A percentile compares a stretch with the other conserved stretches of the same genome.
Conservation (phyloP, 768 basidiomycete species). For the Mycena indigotica region DNA sequence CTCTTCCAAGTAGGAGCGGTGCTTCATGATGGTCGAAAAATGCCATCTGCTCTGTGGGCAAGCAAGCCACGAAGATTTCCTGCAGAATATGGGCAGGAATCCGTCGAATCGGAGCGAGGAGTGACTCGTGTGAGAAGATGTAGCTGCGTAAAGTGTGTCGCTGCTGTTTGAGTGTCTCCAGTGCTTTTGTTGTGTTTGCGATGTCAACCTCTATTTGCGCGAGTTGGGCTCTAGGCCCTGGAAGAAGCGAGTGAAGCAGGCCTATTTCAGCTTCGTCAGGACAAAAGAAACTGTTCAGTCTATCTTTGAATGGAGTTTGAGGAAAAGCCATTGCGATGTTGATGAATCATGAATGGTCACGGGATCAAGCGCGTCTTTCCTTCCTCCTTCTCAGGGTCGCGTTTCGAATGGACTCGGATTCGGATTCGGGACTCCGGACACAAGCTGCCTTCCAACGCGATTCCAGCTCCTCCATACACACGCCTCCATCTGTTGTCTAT, state of each 20-base stretch:
- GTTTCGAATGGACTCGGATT: conserved; percentile 16
- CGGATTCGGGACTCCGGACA: conserved; percentile 7
- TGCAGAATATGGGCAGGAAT: conserved; percentile 5
- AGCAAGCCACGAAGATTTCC: conserved; percentile 9
- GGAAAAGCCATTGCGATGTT: too few species aligned
- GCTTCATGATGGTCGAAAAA: neutral
- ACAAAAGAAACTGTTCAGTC: too few species aligned
- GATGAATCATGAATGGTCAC: neutral
- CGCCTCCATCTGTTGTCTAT: conserved; percentile 16
- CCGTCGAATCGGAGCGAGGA: conserved; percentile 12
- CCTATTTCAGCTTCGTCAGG: too few species aligned
- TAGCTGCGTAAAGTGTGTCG: neutral
- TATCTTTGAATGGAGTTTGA: too few species aligned
- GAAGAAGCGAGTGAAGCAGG: too few species aligned
- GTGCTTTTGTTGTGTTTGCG: too few species aligned
- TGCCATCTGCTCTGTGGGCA: conserved; percentile 3
- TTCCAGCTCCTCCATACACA: conserved; percentile 15
- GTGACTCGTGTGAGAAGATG: neutral
- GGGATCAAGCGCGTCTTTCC: neutral
- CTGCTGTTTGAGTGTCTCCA: too few species aligned
- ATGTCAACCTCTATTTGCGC: too few species aligned
- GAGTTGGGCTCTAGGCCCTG: too few species aligned
- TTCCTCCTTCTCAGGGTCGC: neutral
- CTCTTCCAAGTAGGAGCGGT: neutral
- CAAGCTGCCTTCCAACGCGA: neutral